Percentiles rank a stretch among this genome's conserved stretches.
Conservation (phyloP, 257 asterid species). For the Rubia yunnanensis region DNA sequence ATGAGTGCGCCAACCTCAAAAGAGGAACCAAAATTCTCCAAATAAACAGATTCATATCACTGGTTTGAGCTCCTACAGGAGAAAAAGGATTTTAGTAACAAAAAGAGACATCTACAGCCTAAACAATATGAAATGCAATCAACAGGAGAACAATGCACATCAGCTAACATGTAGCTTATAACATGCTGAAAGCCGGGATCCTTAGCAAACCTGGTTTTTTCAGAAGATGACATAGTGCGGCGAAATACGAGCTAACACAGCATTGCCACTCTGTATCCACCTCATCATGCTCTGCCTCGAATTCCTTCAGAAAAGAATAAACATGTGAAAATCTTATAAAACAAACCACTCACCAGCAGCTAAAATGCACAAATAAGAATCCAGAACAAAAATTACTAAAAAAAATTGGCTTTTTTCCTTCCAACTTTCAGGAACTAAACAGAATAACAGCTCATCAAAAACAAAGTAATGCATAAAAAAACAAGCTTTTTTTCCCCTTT, state of each 20-base stretch:
- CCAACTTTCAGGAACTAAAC: not conserved
- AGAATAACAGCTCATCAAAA: not conserved
- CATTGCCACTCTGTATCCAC: conserved; percentile 34
- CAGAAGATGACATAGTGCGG: conserved; percentile 57
- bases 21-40: conserved; percentile 59
- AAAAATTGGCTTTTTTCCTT: not conserved
- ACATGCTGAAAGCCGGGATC: not conserved
- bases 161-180: conserved; percentile 2
- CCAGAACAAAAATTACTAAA: not conserved
- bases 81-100: conserved; percentile 8
- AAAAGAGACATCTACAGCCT: conserved; percentile 13
- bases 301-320: conserved; percentile 34
- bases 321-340: conserved; percentile 8
- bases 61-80: conserved; percentile 39
- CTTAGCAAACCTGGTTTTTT: conserved; percentile 50
- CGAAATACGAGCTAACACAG: conserved; percentile 42
- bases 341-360: not conserved
- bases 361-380: not conserved
- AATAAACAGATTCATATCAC: conserved; percentile 37
- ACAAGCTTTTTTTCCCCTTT: not conserved
- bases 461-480: not conserved
- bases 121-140: not conserved
- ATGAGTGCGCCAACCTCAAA: conserved; percentile 44
- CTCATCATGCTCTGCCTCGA: conserved; percentile 23
- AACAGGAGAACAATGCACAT: not conserved